Evolutionary conservation across 1,284 basidiomycete genomes (phyloP), one percentile per base, ranked within the genome.

Genomic region (Polyporus tsugae): DNA sequence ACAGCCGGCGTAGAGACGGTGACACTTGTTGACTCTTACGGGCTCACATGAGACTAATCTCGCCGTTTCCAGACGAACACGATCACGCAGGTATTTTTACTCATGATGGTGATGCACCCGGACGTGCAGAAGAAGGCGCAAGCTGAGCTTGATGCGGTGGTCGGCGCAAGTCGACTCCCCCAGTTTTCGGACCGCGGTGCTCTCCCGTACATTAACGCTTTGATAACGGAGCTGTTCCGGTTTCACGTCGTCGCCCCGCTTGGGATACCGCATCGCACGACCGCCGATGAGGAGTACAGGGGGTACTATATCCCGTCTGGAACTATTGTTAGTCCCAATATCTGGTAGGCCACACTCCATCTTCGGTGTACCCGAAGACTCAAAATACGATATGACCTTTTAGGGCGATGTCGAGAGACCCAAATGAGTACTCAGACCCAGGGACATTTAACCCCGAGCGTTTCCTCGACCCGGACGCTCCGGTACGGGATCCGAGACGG

Each of bases 341-440:
- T 59, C 4, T 59, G 57, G 57, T 59, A 22, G 5, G 55, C 38
- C 13, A 9, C 17, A 11, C 25, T 53, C 49, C 10, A 5, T 53
- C 22, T 29, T 29, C 53, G 17, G 19, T 19, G 7, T 15, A 57
- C 2, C 33, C 33, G 13, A 10, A 36, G 10, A 7, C 52, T 25
- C 41, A 41, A 41, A 15, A 2, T 10, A 53, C 25, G 11, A 5
- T 3, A 9, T 13, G 19, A 19, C 6, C 33, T 7, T 19, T 7
- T 36, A 74, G 73, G 73, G 74, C 63, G 0, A 49, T 75, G 17
- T 57, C 66, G 9, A 69, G 68, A 22, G 68, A 75, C 62, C 68
- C 70, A 2, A 55, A 49, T 1, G 41, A 64, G 25, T 75, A 75
- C 52, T 64, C 72, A 6, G 65, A 70, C 38, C 74, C 74, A 0